Percentiles rank a stretch among this genome's conserved stretches.
These are phyloP conservation scores for Discostella stelligeroides DNA, from an alignment of 108 stramenopile species.

Conservation along the genomic window DNA sequence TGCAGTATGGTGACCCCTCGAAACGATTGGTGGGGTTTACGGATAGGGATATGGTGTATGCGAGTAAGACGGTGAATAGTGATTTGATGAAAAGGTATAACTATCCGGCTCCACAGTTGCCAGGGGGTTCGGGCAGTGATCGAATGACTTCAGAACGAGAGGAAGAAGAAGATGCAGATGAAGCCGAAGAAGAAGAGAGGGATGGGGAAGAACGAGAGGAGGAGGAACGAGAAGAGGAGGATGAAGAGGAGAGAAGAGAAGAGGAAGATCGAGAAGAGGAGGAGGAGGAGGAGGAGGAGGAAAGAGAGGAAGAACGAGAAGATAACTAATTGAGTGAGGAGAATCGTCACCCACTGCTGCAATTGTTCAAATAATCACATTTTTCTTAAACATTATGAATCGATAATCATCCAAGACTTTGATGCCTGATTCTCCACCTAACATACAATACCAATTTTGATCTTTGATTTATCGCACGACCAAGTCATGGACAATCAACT, in stretches of 20 bases:
- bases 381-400: no score
- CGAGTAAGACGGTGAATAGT: conserved; percentile 50
- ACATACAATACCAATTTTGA: no score
- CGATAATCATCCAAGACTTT: no score
- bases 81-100: conserved; percentile 66
- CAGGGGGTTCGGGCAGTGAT: not conserved
- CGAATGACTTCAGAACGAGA: not conserved
- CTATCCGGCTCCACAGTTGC: conserved; percentile 26
- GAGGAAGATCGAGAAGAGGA: not conserved
- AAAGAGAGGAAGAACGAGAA: not conserved
- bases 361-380: not conserved
- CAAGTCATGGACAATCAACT: no score
- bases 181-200: not conserved
- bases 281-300: not conserved
- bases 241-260: not conserved
- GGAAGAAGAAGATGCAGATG: not conserved
- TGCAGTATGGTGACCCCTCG: conserved; percentile 75
- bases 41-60: conserved; percentile 63
- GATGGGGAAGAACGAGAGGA: not conserved
- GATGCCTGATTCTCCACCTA: no score
- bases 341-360: not conserved
- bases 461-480: no score
- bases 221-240: not conserved
- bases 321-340: not conserved
- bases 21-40: conserved; percentile 63